Evolutionary conservation across 257 asterid genomes (phyloP).

Genomic region (Nicotiana otophora): DNA sequence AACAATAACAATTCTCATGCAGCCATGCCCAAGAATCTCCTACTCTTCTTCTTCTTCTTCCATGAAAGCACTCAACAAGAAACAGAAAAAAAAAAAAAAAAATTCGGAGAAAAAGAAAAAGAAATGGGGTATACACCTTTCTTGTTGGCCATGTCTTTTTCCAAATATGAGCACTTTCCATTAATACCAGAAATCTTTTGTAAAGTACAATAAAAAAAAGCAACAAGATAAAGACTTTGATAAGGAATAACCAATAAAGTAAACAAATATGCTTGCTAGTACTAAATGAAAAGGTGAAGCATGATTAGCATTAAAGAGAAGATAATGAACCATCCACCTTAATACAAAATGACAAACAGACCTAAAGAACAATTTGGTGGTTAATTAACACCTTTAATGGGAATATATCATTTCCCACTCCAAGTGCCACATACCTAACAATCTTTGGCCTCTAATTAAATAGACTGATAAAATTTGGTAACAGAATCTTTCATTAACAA

Average conservation of each 20-base stretch:
- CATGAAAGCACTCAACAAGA: constrained; percentile 1
- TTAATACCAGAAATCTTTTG: constrained; percentile 9
- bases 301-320: constrained; percentile 31
- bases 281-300: constrained; percentile 31
- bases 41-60: constrained; percentile 14
- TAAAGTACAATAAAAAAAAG: constrained; percentile 12
- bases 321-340: constrained; percentile 34
- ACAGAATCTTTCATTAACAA: constrained; percentile 42
- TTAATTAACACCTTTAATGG: constrained; percentile 19
- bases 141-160: not conserved
- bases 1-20: constrained; percentile 30
- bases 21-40: constrained; percentile 7
- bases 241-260: constrained; percentile 6
- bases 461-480: constrained; percentile 19
- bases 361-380: constrained; percentile 33
- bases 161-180: not conserved
- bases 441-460: constrained; percentile 17
- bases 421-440: constrained; percentile 30
- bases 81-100: not conserved
- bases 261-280: not conserved
- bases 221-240: constrained; percentile 14
- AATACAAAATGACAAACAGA: constrained; percentile 38
- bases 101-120: not conserved
- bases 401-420: constrained; percentile 16
- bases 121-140: not conserved